Conservation (phyloP, 176 grass and related monocot species). For the Miscanthus lutarioriparius region DNA sequence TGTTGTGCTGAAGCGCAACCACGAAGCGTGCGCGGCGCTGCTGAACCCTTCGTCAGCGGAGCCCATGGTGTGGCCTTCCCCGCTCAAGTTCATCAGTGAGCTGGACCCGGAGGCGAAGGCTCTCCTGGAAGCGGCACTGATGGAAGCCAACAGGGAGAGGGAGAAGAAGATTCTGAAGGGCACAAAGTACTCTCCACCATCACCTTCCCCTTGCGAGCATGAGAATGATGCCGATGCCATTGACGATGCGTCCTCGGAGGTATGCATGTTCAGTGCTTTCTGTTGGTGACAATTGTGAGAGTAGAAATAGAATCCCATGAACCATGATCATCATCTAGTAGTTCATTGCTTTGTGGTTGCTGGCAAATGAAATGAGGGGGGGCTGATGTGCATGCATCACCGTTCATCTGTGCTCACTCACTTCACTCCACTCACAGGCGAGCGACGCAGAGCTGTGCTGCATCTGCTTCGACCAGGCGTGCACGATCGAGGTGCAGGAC, state of each 20-base stretch:
- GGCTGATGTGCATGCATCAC: background rate
- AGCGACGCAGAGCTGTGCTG: constrained; percentile 77
- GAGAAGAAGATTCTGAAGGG: constrained; percentile 83
- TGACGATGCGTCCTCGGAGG: constrained; percentile 60
- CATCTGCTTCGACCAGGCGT: constrained; percentile 95
- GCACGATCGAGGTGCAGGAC: constrained; percentile 81
- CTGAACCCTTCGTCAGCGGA: constrained; percentile 70
- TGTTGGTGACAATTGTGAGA: background rate
- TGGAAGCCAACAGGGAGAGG: constrained; percentile 86
- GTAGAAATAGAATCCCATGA: background rate
- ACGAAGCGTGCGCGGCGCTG: constrained; percentile 68
- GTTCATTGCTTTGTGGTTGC: background rate
- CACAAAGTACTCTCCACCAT: constrained; percentile 46
- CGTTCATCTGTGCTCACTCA: background rate
- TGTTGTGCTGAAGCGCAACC: constrained; percentile 66
- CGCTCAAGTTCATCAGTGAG: constrained; percentile 95
- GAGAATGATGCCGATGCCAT: background rate
- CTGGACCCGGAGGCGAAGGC: constrained; percentile 86
- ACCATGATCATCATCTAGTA: background rate
- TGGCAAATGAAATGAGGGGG: background rate
- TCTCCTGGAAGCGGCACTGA: constrained; percentile 74
- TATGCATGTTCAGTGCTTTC: constrained; percentile 13
- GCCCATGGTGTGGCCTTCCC: constrained; percentile 93
- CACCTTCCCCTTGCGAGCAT: constrained; percentile 12
- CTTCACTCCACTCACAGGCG: constrained; percentile 11